These are phyloP conservation scores for Penicillium taxi DNA, from an alignment of 495 filamentous ascomycete species.

Conservation along the genomic window DNA sequence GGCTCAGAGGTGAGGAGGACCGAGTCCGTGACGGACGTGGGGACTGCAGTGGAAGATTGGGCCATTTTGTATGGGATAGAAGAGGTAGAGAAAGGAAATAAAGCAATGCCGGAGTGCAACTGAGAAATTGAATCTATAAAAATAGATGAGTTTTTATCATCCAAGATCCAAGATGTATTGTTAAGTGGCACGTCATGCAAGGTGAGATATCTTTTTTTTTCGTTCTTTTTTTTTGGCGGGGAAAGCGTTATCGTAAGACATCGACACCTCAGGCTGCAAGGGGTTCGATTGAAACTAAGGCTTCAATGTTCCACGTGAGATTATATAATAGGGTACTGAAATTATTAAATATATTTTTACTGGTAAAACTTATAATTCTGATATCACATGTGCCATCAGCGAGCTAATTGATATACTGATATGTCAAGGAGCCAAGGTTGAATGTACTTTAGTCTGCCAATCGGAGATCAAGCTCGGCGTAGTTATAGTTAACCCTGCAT, in stretches of 20 bases:
- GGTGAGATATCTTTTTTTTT: too few species aligned
- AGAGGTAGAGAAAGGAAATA: not conserved
- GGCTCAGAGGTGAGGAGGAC: constrained; percentile 84
- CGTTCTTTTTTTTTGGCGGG: constrained; percentile 4
- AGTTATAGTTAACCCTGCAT: too few species aligned
- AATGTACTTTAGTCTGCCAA: too few species aligned
- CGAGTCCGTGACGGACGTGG: constrained; percentile 65
- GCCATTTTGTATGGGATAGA: constrained; percentile 9
- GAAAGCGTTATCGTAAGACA: constrained; percentile 1
- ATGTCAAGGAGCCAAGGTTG: too few species aligned
- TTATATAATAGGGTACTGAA: too few species aligned
- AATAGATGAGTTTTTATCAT: not conserved
- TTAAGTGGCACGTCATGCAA: too few species aligned
- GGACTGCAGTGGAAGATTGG: constrained; percentile 32
- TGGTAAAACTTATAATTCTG: too few species aligned
- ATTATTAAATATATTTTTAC: too few species aligned
- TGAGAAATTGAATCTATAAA: not conserved
- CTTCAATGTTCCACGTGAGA: too few species aligned
- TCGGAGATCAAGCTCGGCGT: too few species aligned
- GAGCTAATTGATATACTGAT: too few species aligned
- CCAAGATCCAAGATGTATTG: not conserved
- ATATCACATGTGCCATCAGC: too few species aligned
- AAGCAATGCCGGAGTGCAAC: not conserved
- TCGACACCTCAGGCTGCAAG: not conserved
- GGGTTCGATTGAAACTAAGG: not conserved